These are phyloP conservation scores for Fusarium sterilihyphosum DNA, from an alignment of 2,329 filamentous ascomycete species.

Conservation along the genomic window DNA sequence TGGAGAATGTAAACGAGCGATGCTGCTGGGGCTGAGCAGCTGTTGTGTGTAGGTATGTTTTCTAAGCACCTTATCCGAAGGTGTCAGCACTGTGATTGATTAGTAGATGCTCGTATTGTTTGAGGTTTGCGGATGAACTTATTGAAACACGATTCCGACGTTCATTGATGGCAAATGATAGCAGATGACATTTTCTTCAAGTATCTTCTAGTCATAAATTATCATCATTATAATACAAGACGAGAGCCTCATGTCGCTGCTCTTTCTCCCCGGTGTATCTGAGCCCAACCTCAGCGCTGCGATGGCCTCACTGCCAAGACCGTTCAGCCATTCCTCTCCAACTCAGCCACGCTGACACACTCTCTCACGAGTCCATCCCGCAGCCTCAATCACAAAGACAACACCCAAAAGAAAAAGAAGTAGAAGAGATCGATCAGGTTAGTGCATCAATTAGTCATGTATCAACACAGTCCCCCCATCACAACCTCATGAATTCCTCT, in stretches of 20 bases:
- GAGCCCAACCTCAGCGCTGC: background rate
- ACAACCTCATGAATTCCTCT: background rate
- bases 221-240: accelerated
- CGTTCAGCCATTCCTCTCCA: background rate
- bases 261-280: accelerated
- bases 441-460: no score
- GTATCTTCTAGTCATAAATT: background rate
- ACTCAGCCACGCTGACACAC: background rate
- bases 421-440: accelerated
- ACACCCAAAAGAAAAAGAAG: background rate
- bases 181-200: background rate
- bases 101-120: background rate
- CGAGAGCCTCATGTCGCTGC: accelerated
- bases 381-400: background rate
- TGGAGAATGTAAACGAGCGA: background rate
- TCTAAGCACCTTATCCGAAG: background rate
- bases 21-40: background rate
- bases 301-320: background rate
- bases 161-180: background rate
- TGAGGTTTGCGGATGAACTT: background rate
- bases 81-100: background rate
- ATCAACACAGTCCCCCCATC: accelerated
- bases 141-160: accelerated
- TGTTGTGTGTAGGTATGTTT: background rate
- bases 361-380: background rate